phyloP scores from a whole-genome alignment of 106 monocot species.

The Dendrobium nobile region DNA sequence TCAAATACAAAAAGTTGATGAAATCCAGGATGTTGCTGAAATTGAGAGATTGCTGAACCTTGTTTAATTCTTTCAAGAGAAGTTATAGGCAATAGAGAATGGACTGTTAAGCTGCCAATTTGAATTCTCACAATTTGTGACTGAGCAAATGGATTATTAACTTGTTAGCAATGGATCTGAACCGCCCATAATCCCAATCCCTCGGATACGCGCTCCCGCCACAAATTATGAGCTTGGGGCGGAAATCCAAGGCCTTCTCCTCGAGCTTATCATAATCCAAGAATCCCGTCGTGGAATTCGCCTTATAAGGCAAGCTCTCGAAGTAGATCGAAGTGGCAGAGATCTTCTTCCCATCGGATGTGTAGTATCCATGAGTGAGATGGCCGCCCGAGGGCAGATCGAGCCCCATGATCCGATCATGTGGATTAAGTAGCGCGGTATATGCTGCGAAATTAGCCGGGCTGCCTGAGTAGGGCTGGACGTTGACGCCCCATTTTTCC shows the following conservation, averaged over 20 bases:
- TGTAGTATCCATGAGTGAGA: constrained; percentile 65
- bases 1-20: too few species aligned
- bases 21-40: too few species aligned
- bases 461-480: constrained; percentile 71
- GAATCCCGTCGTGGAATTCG: constrained; percentile 47
- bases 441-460: constrained; percentile 77
- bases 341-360: constrained; percentile 70
- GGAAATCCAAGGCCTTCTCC: constrained; percentile 78
- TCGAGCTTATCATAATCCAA: constrained; percentile 69
- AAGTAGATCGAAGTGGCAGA: constrained; percentile 86
- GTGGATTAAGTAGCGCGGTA: constrained; percentile 64
- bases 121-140: too few species aligned
- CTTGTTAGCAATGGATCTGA: constrained; percentile 41
- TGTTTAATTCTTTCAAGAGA: too few species aligned
- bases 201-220: constrained; percentile 74
- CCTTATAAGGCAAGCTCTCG: constrained; percentile 72
- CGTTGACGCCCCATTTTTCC: constrained; percentile 63
- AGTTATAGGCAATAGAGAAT: too few species aligned
- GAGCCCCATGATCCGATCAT: constrained; percentile 74
- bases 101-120: too few species aligned
- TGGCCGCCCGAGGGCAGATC: constrained; percentile 71
- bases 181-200: constrained; percentile 62
- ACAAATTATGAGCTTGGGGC: constrained; percentile 72
- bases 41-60: too few species aligned
- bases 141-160: too few species aligned